Conservation (phyloP, 1,284 basidiomycete species). For the Albatrellus sp. region DNA sequence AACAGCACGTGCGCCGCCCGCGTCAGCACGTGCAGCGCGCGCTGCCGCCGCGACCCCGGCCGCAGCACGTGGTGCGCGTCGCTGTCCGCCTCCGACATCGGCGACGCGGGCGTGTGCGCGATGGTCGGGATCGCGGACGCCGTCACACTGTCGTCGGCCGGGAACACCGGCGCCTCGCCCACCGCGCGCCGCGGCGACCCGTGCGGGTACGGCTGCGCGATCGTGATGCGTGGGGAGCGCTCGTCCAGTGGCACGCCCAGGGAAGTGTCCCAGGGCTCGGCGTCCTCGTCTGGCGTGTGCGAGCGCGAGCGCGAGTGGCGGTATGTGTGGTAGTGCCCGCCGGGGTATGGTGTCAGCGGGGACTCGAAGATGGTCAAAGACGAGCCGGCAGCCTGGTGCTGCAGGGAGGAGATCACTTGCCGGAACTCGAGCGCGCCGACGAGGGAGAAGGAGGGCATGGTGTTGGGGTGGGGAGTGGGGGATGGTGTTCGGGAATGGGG, state of each 20-base stretch:
- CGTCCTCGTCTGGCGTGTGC: constrained; percentile 16
- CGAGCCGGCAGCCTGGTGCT: constrained; percentile 44
- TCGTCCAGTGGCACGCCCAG: constrained; percentile 37
- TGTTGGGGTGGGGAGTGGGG: constrained; percentile 23
- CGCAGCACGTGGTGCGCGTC: constrained; percentile 27
- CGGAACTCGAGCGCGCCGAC: constrained; percentile 91
- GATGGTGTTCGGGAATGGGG: constrained; percentile 26
- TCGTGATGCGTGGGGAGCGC: constrained; percentile 23
- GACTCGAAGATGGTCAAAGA: constrained; percentile 55
- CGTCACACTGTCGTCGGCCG: constrained; percentile 9
- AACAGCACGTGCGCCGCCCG: constrained; percentile 58
- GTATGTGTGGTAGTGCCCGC: constrained; percentile 53
- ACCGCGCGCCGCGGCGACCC: constrained; percentile 12
- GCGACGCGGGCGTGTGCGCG: constrained; percentile 44
- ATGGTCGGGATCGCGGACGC: constrained; percentile 35
- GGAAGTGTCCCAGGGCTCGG: constrained; percentile 36
- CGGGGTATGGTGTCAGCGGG: constrained; percentile 58
- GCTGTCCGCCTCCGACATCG: constrained; percentile 23
- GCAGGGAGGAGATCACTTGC: constrained; percentile 75
- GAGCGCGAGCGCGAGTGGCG: constrained; percentile 16
- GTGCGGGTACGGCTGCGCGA: constrained; percentile 17
- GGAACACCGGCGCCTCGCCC: constrained; percentile 5
- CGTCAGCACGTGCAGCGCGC: constrained; percentile 25
- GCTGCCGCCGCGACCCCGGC: constrained; percentile 28
- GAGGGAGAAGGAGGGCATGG: constrained; percentile 78